A percentile compares a stretch with the other conserved stretches of the same genome.
Conservation (phyloP, 768 basidiomycete genomes). For the Polyporus arcularius region DNA sequence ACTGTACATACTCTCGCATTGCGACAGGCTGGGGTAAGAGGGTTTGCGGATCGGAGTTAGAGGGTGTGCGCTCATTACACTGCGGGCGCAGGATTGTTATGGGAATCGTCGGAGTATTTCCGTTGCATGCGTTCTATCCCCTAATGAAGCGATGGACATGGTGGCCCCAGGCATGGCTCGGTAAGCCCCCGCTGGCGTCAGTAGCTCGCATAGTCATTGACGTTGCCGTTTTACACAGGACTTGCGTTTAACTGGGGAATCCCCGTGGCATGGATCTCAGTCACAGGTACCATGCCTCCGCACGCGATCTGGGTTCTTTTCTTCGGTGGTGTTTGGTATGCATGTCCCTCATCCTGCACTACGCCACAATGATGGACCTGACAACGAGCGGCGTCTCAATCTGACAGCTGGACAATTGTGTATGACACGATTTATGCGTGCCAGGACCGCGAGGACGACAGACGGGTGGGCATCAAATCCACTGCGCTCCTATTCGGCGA, state of each 20-base stretch:
- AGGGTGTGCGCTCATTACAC: constrained; percentile 16
- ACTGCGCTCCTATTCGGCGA: constrained; percentile 73
- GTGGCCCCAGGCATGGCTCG: constrained; percentile 67
- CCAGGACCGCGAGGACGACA: constrained; percentile 76
- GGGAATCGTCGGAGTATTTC: constrained; percentile 22
- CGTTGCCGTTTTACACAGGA: constrained; percentile 8
- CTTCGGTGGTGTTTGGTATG: constrained; percentile 22
- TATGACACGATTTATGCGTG: constrained; percentile 78
- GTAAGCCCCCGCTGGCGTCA: constrained; percentile 20
- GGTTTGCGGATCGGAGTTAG: too few relatives aligned
- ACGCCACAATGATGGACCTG: constrained; percentile 11
- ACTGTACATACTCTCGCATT: constrained; percentile 15
- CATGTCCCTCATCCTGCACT: constrained; percentile 25
- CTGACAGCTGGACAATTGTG: constrained; percentile 43
- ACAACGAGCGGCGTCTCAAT: constrained; percentile 18
- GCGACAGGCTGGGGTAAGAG: constrained; percentile 7
- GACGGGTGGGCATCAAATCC: constrained; percentile 71
- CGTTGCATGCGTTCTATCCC: constrained; percentile 39
- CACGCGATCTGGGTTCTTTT: constrained; percentile 19
- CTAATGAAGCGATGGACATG: constrained; percentile 57
- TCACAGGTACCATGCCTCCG: constrained; percentile 34
- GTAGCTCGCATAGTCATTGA: neutral
- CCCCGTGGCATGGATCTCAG: constrained; percentile 48
- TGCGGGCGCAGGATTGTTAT: constrained; percentile 3
- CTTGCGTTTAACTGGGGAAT: constrained; percentile 58